Evolutionary conservation across 441 rosid species (phyloP), one percentile per base, ranked within the genome.

Genomic region (Populus hybrid): DNA sequence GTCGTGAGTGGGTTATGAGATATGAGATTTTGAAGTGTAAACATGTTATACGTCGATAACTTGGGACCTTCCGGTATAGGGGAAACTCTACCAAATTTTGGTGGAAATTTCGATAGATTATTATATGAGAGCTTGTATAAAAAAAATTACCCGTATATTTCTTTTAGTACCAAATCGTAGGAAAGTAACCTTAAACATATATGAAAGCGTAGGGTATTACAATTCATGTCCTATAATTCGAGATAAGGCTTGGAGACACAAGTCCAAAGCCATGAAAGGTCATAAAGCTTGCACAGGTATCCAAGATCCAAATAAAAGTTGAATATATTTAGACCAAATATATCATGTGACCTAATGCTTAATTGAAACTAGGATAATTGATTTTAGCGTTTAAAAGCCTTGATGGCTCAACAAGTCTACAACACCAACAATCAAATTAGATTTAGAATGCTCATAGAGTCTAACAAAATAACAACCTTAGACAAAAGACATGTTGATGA

Each of bases 41-140:
- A 40, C 0, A 40, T 0, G 3, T 2, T 2, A 40, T 40, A 40
- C 1, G 0, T 40, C 0, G 12, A 40, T 40, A 40, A 29, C 0
- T 29, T 29, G 31, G 5, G 31, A 29, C 0, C 0, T 29, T 0
- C 4, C 31, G 31, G 0, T 29, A 29, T 29, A 29, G 31, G 0
- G 4, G 31, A 29, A 0, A 29, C 0, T 29, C 4, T 29, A 0
- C 31, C 31, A 3, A 29, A 29, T 29, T 29, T 29, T 3, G 31
- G 3, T 29, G 31, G 31, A 29, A 29, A 29, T 29, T 29, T 29
- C 0, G 0, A 5, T 29, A 29, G 31, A 29, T 0, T 29, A 29
- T 3, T 29, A 29, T 29, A 29, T 29, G 31, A 29, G 4, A 29
- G 3, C 3, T n/a, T 29, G 4, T 29, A 29, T 29, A 28, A 28